Percentiles rank a stretch among this genome's conserved stretches.
These are phyloP conservation scores for Haematococcus lacustris DNA, from an alignment of 139 green algal genomes.

Conservation along the genomic window DNA sequence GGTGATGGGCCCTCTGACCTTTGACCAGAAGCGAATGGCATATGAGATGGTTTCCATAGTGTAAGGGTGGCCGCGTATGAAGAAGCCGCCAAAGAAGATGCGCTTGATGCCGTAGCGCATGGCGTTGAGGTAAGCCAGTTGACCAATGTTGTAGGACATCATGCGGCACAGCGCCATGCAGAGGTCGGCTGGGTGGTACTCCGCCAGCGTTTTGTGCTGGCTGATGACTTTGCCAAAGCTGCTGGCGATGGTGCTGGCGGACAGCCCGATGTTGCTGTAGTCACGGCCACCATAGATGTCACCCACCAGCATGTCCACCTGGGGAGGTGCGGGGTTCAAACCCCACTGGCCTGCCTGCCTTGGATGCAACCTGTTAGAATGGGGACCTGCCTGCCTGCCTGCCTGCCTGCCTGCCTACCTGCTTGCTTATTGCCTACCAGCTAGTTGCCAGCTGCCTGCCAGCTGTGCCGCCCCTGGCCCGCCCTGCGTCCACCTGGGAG, in stretches of 20 bases:
- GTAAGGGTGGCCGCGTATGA: conserved; percentile 97
- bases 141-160: conserved; percentile 98
- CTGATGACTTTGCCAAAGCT: conserved; percentile 84
- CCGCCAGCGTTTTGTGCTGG: conserved; percentile 57
- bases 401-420: too few species aligned
- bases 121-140: conserved; percentile 67
- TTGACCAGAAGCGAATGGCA: conserved; percentile 95
- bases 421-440: too few species aligned
- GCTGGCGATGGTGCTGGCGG: conserved; percentile 87
- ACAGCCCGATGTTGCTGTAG: conserved; percentile 88
- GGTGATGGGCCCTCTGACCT: too few species aligned
- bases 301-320: conserved; percentile 98
- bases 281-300: conserved; percentile 96
- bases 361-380: too few species aligned
- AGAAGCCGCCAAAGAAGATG: conserved; percentile 97
- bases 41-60: conserved; percentile 99
- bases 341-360: too few species aligned
- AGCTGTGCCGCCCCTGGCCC: too few species aligned
- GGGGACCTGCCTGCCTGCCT: too few species aligned
- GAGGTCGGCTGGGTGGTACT: conserved; percentile 88
- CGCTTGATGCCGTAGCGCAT: conserved; percentile 82
- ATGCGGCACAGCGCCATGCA: conserved; percentile 87
- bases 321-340: too few species aligned
- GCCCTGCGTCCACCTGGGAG: conserved; percentile 39
- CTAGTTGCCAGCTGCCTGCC: too few species aligned